Percentiles rank a stretch among this genome's conserved stretches.
Conservation (phyloP, 352 stramenopile species). For the Pythium oligandrum region DNA sequence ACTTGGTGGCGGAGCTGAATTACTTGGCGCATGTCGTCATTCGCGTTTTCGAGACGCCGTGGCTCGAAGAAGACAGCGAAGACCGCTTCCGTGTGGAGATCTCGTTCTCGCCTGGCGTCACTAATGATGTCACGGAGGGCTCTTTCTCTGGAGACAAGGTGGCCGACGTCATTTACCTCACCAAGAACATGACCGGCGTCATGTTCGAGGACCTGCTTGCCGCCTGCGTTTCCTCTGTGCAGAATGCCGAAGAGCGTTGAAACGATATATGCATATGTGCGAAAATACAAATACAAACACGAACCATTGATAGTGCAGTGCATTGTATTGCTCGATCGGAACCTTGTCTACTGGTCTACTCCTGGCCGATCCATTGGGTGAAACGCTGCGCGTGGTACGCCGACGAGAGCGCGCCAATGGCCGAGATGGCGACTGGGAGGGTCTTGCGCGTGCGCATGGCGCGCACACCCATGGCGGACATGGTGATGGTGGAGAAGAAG, state of each 20-base stretch:
- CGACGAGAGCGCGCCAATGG: conserved; percentile 65
- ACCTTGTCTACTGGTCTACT: conserved; percentile 27
- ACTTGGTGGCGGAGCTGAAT: conserved; percentile 93
- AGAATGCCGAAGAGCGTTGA: conserved; percentile 15
- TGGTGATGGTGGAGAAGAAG: conserved; percentile 79
- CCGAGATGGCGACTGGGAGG: conserved; percentile 68
- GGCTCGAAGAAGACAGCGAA: conserved; percentile 74
- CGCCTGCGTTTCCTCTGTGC: conserved; percentile 74
- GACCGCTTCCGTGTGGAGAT: conserved; percentile 86
- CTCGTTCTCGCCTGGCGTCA: conserved; percentile 74
- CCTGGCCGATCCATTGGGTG: conserved; percentile 79
- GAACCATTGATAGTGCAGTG: too few relatives aligned
- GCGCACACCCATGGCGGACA: conserved; percentile 81
- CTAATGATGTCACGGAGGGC: conserved; percentile 26
- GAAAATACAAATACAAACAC: too few relatives aligned
- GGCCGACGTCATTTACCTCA: conserved; percentile 78
- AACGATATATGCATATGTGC: too few relatives aligned
- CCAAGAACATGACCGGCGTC: conserved; percentile 79
- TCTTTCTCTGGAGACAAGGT: conserved; percentile 22
- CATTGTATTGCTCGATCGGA: neutral
- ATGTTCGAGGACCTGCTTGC: conserved; percentile 89
- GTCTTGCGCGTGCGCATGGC: conserved; percentile 69
- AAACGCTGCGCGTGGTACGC: conserved; percentile 83
- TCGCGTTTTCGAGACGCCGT: conserved; percentile 96
- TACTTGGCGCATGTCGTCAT: conserved; percentile 99